These are phyloP conservation scores for Metarhizium guizhouense DNA, from an alignment of 2,329 filamentous ascomycete genomes.

Conservation along the genomic window DNA sequence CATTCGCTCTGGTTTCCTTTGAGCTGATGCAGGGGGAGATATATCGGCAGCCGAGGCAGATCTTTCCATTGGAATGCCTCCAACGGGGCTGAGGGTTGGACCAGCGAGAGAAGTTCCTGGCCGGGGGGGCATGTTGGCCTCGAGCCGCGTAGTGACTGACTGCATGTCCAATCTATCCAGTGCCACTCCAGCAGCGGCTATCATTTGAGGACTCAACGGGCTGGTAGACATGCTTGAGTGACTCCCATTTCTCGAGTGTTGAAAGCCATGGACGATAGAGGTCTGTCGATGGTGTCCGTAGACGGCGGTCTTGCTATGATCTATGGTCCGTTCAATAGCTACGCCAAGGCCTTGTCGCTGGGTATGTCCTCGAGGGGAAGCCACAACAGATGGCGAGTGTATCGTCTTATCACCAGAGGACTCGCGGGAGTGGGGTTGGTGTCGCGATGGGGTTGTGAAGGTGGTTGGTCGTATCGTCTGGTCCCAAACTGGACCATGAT, in stretches of 20 bases:
- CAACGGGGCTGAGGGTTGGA: constrained; percentile 14
- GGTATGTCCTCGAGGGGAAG: constrained; percentile 19
- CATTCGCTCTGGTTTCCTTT: constrained; percentile 49
- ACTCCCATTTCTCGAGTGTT: constrained; percentile 87
- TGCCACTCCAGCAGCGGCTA: constrained; percentile 56
- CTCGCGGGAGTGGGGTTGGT: constrained; percentile 45
- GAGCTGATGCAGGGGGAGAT: constrained; percentile 32
- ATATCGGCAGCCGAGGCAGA: constrained; percentile 38
- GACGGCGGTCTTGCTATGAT: constrained; percentile 44
- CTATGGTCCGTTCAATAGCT: constrained; percentile 42
- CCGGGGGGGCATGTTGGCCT: constrained; percentile 28
- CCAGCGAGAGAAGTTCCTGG: constrained; percentile 41
- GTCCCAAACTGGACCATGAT: constrained; percentile 42
- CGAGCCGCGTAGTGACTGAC: constrained; percentile 32
- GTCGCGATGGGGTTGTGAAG: constrained; percentile 27
- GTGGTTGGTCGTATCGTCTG: constrained; percentile 39
- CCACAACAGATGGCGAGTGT: constrained; percentile 14
- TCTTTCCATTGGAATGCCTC: constrained; percentile 29
- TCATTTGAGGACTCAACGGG: constrained; percentile 81
- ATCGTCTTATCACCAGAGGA: constrained; percentile 48
- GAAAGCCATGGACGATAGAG: constrained; percentile 92
- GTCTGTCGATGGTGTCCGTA: constrained; percentile 93
- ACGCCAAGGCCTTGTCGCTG: constrained; percentile 30
- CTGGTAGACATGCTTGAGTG: constrained; percentile 70
- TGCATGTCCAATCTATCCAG: constrained; percentile 45